Evolutionary conservation across 345 rosid species (phyloP).

Genomic region (Hypericum perforatum): DNA sequence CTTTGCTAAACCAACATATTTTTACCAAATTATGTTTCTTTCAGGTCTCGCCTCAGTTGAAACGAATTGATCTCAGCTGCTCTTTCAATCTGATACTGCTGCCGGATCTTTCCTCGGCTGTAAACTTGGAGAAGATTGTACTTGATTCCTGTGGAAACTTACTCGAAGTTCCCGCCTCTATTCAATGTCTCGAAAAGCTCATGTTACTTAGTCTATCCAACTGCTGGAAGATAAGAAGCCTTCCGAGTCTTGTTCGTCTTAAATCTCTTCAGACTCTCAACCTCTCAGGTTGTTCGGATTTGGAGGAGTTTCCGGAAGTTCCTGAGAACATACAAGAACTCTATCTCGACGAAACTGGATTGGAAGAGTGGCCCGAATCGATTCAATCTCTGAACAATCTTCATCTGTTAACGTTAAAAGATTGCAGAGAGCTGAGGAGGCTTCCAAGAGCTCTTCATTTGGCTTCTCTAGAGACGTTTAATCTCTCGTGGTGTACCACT

Average conservation of each 20-base stretch:
- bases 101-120: neutral
- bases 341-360: no score
- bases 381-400: no score
- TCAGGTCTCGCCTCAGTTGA: neutral
- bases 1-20: neutral
- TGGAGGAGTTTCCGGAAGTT: no score
- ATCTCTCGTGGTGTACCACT: no score
- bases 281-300: no score
- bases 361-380: no score
- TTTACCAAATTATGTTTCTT: neutral
- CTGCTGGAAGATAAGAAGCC: neutral
- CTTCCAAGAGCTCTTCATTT: no score
- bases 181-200: neutral
- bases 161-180: neutral
- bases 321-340: no score
- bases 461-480: no score
- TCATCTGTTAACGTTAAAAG: no score
- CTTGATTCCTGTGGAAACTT: neutral
- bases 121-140: neutral
- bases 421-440: no score
- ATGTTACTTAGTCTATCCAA: neutral
- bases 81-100: neutral
- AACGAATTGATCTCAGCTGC: neutral
- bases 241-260: neutral
- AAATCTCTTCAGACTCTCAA: no score